phyloP scores from a whole-genome alignment of 345 rosid genomes.

The Populus alba region DNA sequence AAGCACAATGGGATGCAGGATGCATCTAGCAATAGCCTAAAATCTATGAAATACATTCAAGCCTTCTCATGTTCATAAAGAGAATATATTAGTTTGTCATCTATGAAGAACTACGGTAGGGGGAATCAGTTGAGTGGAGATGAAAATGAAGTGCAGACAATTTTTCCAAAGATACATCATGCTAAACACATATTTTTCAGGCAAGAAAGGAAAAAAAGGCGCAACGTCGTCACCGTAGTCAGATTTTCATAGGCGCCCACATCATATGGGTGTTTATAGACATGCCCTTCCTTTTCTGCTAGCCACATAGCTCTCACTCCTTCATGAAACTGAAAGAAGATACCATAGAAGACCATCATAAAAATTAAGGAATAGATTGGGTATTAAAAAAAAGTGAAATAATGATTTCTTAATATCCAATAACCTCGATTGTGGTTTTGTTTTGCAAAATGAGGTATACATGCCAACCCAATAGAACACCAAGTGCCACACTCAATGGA shows the following conservation, averaged over 20 bases:
- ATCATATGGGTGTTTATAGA: conserved; percentile 86
- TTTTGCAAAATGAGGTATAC: conserved; percentile 74
- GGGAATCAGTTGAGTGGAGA: not conserved
- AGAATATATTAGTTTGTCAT: not conserved
- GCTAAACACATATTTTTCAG: not conserved
- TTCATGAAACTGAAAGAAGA: conserved; percentile 68
- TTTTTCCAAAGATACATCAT: not conserved
- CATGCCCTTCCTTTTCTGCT: conserved; percentile 83
- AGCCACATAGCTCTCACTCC: conserved; percentile 95
- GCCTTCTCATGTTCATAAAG: not conserved
- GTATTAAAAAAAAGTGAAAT: not conserved
- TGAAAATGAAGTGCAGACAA: not conserved
- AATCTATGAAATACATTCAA: not conserved
- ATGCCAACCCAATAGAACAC: conserved; percentile 86
- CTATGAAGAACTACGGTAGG: not conserved
- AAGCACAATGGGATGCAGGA: not conserved
- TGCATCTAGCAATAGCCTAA: not conserved
- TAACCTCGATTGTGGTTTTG: conserved; percentile 91
- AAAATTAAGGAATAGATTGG: not conserved
- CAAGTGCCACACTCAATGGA: conserved; percentile 58
- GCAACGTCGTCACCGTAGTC: conserved; percentile 42
- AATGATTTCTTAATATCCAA: not conserved
- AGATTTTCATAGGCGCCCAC: conserved; percentile 68
- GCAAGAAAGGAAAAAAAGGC: not conserved
- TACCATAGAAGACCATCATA: not conserved